These are phyloP conservation scores for Jatropha podagrica DNA, from an alignment of 441 rosid species.

Conservation along the genomic window DNA sequence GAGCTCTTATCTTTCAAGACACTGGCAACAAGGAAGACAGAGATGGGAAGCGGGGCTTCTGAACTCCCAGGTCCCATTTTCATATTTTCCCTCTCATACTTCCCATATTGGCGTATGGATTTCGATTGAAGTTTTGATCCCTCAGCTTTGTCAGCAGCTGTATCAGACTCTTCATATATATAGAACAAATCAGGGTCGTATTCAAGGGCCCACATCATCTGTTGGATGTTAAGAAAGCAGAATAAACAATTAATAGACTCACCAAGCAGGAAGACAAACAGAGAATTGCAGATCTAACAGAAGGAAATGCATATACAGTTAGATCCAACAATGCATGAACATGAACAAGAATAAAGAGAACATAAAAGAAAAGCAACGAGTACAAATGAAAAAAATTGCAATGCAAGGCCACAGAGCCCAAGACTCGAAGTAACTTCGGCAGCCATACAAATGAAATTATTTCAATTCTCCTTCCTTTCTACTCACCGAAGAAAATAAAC, in stretches of 20 bases:
- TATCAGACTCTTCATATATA: slow-evolving; percentile 59
- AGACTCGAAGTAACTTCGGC: not conserved
- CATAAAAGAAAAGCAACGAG: not conserved
- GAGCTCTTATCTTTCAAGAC: slow-evolving; percentile 91
- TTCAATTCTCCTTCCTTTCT: not conserved
- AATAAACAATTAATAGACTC: slow-evolving; percentile 13
- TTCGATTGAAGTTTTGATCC: slow-evolving; percentile 58
- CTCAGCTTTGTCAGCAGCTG: slow-evolving; percentile 44
- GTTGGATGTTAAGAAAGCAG: slow-evolving; percentile 16
- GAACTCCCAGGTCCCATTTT: slow-evolving; percentile 48
- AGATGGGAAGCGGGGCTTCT: slow-evolving; percentile 85
- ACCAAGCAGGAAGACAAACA: not conserved
- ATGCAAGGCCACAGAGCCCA: not conserved
- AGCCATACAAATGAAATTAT: not conserved
- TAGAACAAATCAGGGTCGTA: slow-evolving; percentile 77
- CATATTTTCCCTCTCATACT: slow-evolving; percentile 86
- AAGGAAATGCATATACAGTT: not conserved
- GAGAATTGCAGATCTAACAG: not conserved
- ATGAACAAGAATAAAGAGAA: not conserved
- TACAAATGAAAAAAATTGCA: not conserved
- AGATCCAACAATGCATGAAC: not conserved
- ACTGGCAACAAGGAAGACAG: slow-evolving; percentile 92
- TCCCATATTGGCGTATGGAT: slow-evolving; percentile 71
- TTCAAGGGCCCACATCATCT: slow-evolving; percentile 99
- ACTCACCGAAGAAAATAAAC: not conserved